Evolutionary conservation across 768 basidiomycete genomes (phyloP).

Genomic region (Leccinum longicurvipes): DNA sequence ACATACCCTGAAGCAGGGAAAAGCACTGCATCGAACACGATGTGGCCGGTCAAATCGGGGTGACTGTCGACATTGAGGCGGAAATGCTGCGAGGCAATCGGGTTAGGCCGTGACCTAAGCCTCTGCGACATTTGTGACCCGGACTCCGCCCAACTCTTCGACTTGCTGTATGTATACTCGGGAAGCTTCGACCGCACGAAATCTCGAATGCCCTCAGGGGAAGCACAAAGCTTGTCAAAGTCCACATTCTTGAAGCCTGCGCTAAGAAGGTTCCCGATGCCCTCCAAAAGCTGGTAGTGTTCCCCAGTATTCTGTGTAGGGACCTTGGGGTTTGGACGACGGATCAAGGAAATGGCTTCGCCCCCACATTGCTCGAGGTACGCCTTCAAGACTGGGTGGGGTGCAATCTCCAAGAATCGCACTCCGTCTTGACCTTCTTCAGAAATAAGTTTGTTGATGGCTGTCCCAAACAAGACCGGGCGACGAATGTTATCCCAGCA

Average conservation of each 20-base stretch:
- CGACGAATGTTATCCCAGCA: constrained; percentile 37
- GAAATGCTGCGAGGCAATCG: constrained; percentile 33
- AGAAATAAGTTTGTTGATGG: constrained; percentile 29
- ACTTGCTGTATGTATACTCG: constrained; percentile 30
- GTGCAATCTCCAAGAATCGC: constrained; percentile 31
- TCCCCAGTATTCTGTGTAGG: constrained; percentile 33
- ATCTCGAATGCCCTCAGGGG: constrained; percentile 16
- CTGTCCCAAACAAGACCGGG: constrained; percentile 34
- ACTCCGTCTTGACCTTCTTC: constrained; percentile 30
- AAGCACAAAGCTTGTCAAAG: constrained; percentile 25
- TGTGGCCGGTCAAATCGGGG: constrained; percentile 40
- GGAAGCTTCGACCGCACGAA: constrained; percentile 27
- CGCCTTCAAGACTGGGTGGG: constrained; percentile 34
- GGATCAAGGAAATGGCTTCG: constrained; percentile 26
- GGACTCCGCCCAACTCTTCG: constrained; percentile 27
- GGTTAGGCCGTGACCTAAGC: constrained; percentile 28
- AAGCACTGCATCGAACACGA: constrained; percentile 43
- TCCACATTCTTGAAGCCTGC: constrained; percentile 30
- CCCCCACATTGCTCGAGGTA: constrained; percentile 35
- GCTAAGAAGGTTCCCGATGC: constrained; percentile 29
- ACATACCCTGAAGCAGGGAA: constrained; percentile 46
- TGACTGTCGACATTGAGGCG: constrained; percentile 33
- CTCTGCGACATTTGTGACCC: constrained; percentile 21
- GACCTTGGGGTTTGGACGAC: constrained; percentile 30
- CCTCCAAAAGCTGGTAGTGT: constrained; percentile 30